These are phyloP conservation scores for Russula ochroleuca DNA, from an alignment of 768 basidiomycete genomes.

Conservation along the genomic window DNA sequence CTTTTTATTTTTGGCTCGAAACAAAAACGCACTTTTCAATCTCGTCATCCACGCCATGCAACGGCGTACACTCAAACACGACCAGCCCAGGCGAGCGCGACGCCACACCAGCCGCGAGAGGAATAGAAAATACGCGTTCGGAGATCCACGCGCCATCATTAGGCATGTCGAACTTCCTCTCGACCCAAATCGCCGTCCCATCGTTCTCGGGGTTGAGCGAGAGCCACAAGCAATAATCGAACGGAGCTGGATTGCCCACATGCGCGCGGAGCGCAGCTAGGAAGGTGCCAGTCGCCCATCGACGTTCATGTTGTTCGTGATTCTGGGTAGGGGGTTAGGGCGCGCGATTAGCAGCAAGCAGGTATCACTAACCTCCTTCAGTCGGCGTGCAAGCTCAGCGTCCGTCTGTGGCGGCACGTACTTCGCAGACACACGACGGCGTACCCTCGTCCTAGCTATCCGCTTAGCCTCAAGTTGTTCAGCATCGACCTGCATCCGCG, in stretches of 20 bases:
- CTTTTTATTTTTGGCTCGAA: background rate
- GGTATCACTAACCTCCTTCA: conserved; percentile 58
- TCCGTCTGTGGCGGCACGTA: conserved; percentile 56
- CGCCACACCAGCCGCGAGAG: conserved; percentile 35
- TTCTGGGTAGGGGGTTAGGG: conserved; percentile 43
- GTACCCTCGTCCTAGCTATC: conserved; percentile 33
- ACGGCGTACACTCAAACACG: conserved; percentile 70
- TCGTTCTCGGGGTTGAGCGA: conserved; percentile 69
- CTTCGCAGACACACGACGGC: conserved; percentile 39
- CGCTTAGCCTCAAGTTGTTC: conserved; percentile 25
- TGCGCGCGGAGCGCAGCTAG: conserved; percentile 44
- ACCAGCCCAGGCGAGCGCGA: conserved; percentile 53
- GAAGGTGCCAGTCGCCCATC: conserved; percentile 76
- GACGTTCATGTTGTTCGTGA: conserved; percentile 60
- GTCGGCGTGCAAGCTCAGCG: conserved; percentile 57
- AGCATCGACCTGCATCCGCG: conserved; percentile 12
- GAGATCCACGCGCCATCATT: conserved; percentile 58
- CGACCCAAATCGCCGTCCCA: conserved; percentile 75
- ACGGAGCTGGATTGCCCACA: conserved; percentile 35
- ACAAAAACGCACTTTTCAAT: conserved; percentile 52
- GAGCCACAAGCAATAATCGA: conserved; percentile 66
- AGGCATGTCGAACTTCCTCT: conserved; percentile 69
- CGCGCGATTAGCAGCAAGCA: background rate
- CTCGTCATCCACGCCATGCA: conserved; percentile 58
- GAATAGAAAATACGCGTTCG: conserved; percentile 59